A percentile compares a stretch with the other conserved stretches of the same genome.
Evolutionary conservation across 441 rosid species (phyloP).

Genomic region (Geranium incanum): DNA sequence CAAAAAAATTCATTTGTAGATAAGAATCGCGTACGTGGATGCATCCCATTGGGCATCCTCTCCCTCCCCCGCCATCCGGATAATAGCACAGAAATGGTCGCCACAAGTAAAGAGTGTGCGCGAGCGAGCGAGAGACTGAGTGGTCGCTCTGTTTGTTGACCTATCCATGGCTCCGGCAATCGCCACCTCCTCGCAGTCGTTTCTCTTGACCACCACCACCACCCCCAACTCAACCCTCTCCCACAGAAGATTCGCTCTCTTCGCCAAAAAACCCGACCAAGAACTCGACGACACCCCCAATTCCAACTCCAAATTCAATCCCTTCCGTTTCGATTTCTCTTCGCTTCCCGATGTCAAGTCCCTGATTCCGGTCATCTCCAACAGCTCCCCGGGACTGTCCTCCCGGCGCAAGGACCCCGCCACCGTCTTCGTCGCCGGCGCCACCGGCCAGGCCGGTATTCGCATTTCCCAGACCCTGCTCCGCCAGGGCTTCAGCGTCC

Average conservation of each 20-base stretch:
- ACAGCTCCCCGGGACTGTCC: conserved; percentile 45
- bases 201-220: conserved; percentile 37
- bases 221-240: conserved; percentile 30
- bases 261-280: conserved; percentile 46
- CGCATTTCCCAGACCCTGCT: conserved; percentile 66
- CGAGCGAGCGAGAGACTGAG: conserved; percentile 14
- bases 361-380: conserved; percentile 47
- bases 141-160: conserved; percentile 8
- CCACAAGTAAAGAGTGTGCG: conserved; percentile 13
- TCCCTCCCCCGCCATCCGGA: conserved; percentile 34
- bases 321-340: conserved; percentile 58
- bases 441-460: conserved; percentile 83
- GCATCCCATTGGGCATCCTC: conserved; percentile 34
- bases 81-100: conserved; percentile 29
- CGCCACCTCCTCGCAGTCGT: conserved; percentile 46
- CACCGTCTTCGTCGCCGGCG: conserved; percentile 92
- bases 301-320: conserved; percentile 26
- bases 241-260: conserved; percentile 35
- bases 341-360: conserved; percentile 52
- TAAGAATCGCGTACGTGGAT: conserved; percentile 46
- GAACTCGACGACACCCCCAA: conserved; percentile 28
- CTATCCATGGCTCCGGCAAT: conserved; percentile 53
- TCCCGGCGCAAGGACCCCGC: conserved; percentile 70
- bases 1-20: conserved; percentile 22
- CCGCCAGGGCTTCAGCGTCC: conserved; percentile 69